Conservation (phyloP, 169 alveolate species). For the Besnoitia besnoiti region DNA sequence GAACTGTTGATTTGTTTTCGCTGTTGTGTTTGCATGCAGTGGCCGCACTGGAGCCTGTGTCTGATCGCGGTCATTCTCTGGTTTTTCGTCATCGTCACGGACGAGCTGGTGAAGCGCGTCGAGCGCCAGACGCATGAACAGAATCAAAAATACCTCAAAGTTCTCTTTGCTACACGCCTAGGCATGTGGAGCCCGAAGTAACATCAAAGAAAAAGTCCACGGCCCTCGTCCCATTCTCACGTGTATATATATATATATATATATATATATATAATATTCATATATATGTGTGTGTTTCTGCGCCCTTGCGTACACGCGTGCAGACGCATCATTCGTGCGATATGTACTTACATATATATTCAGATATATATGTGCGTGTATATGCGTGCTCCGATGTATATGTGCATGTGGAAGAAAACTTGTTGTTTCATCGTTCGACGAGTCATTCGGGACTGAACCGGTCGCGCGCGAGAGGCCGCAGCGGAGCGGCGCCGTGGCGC, state of each 20-base stretch:
- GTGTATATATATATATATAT: neutral
- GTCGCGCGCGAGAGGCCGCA: no score
- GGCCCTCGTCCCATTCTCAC: neutral
- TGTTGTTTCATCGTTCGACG: no score
- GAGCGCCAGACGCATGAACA: slow-evolving; percentile 62
- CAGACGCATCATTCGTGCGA: neutral
- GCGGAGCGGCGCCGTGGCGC: no score
- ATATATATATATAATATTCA: neutral
- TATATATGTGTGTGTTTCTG: no score
- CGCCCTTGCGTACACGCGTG: neutral
- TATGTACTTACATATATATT: neutral
- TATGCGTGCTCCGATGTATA: no score
- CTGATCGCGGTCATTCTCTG: slow-evolving; percentile 22
- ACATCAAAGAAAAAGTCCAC: neutral
- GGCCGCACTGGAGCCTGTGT: slow-evolving; percentile 9
- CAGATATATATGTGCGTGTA: neutral
- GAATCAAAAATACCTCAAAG: slow-evolving; percentile 68
- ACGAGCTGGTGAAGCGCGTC: slow-evolving; percentile 61
- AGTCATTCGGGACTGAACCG: no score
- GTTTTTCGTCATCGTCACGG: slow-evolving; percentile 33
- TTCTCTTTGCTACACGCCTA: slow-evolving; percentile 70
- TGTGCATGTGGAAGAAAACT: no score
- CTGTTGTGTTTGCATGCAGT: no score
- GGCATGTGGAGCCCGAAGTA: slow-evolving; percentile 76
- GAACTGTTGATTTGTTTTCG: no score